These are phyloP conservation scores for Astrocystis sublimbata DNA, from an alignment of 495 filamentous ascomycete species.

Conservation along the genomic window DNA sequence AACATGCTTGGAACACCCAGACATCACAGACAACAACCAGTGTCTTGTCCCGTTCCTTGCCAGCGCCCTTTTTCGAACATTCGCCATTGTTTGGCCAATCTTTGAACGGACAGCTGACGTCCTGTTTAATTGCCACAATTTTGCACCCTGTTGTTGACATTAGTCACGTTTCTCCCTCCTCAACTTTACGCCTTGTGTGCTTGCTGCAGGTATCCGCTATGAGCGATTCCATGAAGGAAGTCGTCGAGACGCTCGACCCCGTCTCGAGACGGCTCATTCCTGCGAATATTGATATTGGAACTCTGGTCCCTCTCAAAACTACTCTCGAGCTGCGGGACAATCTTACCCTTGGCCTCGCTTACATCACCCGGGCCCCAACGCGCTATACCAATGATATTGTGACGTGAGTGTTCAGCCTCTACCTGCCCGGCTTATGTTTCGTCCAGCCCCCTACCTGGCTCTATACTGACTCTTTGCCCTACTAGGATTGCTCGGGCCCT, in stretches of 20 bases:
- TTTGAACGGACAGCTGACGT: not conserved
- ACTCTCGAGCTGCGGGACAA: slow-evolving; percentile 54
- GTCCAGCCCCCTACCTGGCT: not conserved
- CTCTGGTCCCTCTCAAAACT: slow-evolving; percentile 58
- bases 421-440: slow-evolving; percentile 7
- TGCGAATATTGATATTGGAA: slow-evolving; percentile 26
- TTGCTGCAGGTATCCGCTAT: slow-evolving; percentile 32
- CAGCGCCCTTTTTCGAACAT: not conserved
- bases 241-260: slow-evolving; percentile 36
- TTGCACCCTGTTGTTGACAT: not conserved
- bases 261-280: slow-evolving; percentile 30
- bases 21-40: not conserved
- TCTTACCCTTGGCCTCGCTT: slow-evolving; percentile 48
- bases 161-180: not conserved
- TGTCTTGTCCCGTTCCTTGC: not conserved
- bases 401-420: slow-evolving; percentile 40
- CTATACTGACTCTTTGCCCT: slow-evolving; percentile 14
- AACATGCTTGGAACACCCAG: slow-evolving; percentile 5
- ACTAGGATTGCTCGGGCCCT: slow-evolving; percentile 26
- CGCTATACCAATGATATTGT: slow-evolving; percentile 55
- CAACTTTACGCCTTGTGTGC: slow-evolving; percentile 25
- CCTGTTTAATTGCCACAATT: not conserved
- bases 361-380: slow-evolving; percentile 53
- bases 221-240: slow-evolving; percentile 35
- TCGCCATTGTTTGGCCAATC: not conserved